phyloP scores from a whole-genome alignment of 257 asterid species.

The Solanum bukasovii region DNA sequence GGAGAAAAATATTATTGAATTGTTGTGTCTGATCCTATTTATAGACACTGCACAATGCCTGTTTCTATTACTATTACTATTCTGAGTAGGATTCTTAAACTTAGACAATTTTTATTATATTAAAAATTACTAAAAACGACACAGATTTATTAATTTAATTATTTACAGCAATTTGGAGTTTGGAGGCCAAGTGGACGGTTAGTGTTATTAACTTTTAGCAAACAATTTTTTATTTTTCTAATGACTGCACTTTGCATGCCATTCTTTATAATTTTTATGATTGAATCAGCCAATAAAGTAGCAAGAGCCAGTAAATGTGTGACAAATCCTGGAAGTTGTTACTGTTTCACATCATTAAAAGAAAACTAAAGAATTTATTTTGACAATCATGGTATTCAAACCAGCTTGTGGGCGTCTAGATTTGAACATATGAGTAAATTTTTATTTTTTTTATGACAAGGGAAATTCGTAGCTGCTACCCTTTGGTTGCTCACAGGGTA shows the following conservation, averaged over 20 bases:
- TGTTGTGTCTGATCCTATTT: neutral
- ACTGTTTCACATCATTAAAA: neutral
- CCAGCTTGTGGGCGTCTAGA: neutral
- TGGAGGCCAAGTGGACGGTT: neutral
- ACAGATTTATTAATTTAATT: neutral
- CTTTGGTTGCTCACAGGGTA: too few relatives aligned
- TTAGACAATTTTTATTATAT: neutral
- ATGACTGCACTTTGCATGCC: neutral
- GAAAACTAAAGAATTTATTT: neutral
- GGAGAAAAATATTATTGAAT: neutral
- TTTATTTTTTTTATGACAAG: too few relatives aligned
- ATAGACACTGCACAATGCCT: neutral
- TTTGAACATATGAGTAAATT: neutral
- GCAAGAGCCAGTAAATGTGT: neutral
- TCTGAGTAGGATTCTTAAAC: neutral
- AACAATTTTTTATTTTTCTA: neutral
- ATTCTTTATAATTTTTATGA: neutral
- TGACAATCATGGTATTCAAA: neutral
- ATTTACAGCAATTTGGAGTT: neutral
- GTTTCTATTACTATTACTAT: too few relatives aligned
- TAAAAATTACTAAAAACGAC: neutral
- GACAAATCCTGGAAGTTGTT: neutral
- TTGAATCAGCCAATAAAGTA: neutral
- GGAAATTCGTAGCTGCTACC: rapidly evolving
- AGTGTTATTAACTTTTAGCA: neutral